A percentile compares a stretch with the other conserved stretches of the same genome.
phyloP scores from a whole-genome alignment of 139 green algal genomes.

The Astrephomene gubernaculifera region DNA sequence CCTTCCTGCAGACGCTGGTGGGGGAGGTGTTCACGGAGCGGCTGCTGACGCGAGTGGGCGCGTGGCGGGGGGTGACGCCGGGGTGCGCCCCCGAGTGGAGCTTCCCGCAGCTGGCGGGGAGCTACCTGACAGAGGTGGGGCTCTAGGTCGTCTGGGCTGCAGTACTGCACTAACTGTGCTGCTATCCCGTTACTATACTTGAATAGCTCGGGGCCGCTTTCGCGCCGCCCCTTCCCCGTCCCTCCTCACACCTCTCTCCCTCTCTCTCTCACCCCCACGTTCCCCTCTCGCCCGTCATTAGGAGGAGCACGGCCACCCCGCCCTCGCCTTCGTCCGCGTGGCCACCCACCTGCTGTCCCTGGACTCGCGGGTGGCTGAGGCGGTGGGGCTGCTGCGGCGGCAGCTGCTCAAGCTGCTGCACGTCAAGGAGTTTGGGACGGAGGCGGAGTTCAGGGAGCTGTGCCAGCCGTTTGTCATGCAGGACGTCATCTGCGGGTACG shows the following conservation, averaged over 20 bases:
- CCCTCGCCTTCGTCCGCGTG: constrained; percentile 87
- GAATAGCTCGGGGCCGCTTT: not conserved
- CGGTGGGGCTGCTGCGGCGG: constrained; percentile 78
- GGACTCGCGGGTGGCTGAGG: constrained; percentile 67
- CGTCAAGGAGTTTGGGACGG: constrained; percentile 83
- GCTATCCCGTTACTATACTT: no score
- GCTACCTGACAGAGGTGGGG: constrained; percentile 73
- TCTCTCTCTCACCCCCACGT: not conserved
- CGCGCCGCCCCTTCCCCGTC: not conserved
- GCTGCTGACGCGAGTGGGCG: constrained; percentile 61
- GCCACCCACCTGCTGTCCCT: constrained; percentile 83
- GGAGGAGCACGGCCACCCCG: constrained; percentile 82
- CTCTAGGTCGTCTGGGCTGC: no score
- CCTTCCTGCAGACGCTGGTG: constrained; percentile 66
- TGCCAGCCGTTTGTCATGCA: constrained; percentile 87
- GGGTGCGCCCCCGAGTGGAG: constrained; percentile 24
- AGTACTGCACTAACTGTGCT: no score
- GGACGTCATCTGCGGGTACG: constrained; percentile 86
- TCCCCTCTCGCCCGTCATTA: constrained; percentile 15
- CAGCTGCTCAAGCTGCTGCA: constrained; percentile 88
- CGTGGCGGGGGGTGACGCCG: constrained; percentile 1
- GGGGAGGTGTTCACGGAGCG: constrained; percentile 74
- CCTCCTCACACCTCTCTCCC: not conserved
- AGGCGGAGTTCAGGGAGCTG: constrained; percentile 83
- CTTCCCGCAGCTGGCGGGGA: constrained; percentile 87